Evolutionary conservation across 257 asterid genomes (phyloP), one percentile per base, ranked within the genome.

Genomic region (Fraxinus anomala): DNA sequence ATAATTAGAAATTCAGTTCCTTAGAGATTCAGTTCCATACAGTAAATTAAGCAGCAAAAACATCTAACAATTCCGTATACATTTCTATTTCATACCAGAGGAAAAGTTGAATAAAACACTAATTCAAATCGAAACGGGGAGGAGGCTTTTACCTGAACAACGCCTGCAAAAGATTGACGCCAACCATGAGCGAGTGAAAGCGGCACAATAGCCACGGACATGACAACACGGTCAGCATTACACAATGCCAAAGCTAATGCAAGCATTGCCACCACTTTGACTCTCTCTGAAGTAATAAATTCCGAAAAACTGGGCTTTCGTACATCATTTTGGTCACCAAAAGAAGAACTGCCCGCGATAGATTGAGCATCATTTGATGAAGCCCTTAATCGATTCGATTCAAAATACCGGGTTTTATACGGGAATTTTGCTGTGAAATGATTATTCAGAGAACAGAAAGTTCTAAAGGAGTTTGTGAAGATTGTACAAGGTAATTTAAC

Each of bases 141-240:
- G 65, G 39, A 40, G 47, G 63, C 16, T 66, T 54, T 75, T 76
- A 96, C 99, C 97, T 96, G 99, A 75, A 96, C 96, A 40, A 96
- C 81, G 24, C 99, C 99, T 23, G 96, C 88, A 68, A 95, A 93
- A 9, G 98, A 91, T 74, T 87, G 97, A 28, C 94, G 86, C 99
- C 99, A 95, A 76, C 97, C 96, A 72, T 88, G 87, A 73, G 96
- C 77, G 28, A 80, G 83, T 24, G 98, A 89, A 12, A 95, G 79
- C 21, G 99, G 99, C 23, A 95, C 99, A 9, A 95, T 93, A 33
- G 96, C 99, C n/a, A 95, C 99, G 1, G 99, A 95, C 99, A 95
- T 95, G 23, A 93, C 99, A 68, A 93, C 98, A 0, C 99, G 91
- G 66, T 95, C 99, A 34, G 99, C 99, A 83, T 95, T 93, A 73